Percentiles rank a stretch among this genome's conserved stretches.
These are phyloP conservation scores for Termitomyces sp. DNA, from an alignment of 768 basidiomycete genomes.

Conservation along the genomic window DNA sequence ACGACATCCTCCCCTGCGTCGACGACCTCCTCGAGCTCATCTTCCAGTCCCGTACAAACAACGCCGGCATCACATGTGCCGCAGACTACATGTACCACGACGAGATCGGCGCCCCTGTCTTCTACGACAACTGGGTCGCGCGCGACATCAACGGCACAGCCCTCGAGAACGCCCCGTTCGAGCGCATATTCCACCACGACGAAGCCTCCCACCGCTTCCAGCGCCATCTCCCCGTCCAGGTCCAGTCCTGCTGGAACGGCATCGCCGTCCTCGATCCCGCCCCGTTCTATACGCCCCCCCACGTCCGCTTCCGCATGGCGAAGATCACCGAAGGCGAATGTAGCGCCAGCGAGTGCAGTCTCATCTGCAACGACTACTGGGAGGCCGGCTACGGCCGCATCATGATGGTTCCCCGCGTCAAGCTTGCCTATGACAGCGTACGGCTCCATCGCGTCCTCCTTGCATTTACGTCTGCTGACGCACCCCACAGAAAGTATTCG, in stretches of 20 bases:
- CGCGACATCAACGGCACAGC: slow-evolving; percentile 98
- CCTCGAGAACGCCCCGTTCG: slow-evolving; percentile 96
- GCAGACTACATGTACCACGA: slow-evolving; percentile 99
- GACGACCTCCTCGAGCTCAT: slow-evolving; percentile 98
- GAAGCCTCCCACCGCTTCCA: slow-evolving; percentile 79
- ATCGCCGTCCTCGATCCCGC: slow-evolving; percentile 94
- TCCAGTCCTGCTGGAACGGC: slow-evolving; percentile 99
- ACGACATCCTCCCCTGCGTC: slow-evolving; percentile 96
- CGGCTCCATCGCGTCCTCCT: slow-evolving; percentile 16
- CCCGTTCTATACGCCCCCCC: slow-evolving; percentile 88
- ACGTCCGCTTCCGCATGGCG: slow-evolving; percentile 96
- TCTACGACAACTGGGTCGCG: slow-evolving; percentile 99
- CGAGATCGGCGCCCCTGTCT: slow-evolving; percentile 88
- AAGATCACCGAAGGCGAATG: slow-evolving; percentile 83
- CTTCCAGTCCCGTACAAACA: slow-evolving; percentile 88
- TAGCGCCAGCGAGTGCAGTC: slow-evolving; percentile 89
- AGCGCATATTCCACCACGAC: slow-evolving; percentile 84
- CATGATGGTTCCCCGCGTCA: slow-evolving; percentile 96
- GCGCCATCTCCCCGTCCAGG: slow-evolving; percentile 88
- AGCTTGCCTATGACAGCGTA: slow-evolving; percentile 90
- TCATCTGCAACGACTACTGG: slow-evolving; percentile 99
- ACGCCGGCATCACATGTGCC: slow-evolving; percentile 97
- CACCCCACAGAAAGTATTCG: slow-evolving; percentile 72
- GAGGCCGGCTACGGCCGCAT: slow-evolving; percentile 93
- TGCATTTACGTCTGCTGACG: neutral